Evolutionary conservation across 2,329 filamentous ascomycete genomes (phyloP).

Genomic region (Xylariales sp.): DNA sequence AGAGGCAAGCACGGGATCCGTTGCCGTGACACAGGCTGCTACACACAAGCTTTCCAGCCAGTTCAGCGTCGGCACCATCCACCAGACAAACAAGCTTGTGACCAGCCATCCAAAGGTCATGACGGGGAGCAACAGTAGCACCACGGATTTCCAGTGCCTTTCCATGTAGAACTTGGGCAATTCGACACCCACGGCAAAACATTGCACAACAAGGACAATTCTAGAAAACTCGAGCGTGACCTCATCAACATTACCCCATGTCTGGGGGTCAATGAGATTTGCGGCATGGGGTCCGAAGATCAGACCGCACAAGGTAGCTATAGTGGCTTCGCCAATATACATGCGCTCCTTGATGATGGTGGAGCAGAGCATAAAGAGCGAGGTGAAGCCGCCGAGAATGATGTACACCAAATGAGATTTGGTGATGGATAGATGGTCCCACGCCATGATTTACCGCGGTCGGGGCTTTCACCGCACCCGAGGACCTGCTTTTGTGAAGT

Average conservation of each 20-base stretch:
- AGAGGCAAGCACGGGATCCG: constrained; percentile 92
- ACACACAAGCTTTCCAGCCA: constrained; percentile 88
- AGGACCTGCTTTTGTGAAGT: not conserved
- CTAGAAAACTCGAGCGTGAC: constrained; percentile 86
- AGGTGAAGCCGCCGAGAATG: constrained; percentile 95
- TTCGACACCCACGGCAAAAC: constrained; percentile 87
- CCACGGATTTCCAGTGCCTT: constrained; percentile 89
- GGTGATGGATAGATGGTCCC: constrained; percentile 80
- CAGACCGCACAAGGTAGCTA: constrained; percentile 82
- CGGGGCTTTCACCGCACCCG: no score
- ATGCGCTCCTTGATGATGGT: constrained; percentile 97
- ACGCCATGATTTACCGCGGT: constrained; percentile 56
- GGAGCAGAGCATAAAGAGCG: constrained; percentile 96
- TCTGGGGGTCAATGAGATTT: constrained; percentile 68
- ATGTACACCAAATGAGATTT: constrained; percentile 97
- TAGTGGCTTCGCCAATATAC: constrained; percentile 97
- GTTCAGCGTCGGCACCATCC: constrained; percentile 70
- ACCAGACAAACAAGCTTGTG: constrained; percentile 92
- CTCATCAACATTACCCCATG: constrained; percentile 81
- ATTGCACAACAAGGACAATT: constrained; percentile 86
- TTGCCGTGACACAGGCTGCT: constrained; percentile 93
- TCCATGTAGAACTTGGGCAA: constrained; percentile 96
- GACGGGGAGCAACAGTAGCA: constrained; percentile 83
- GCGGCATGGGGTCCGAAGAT: constrained; percentile 85
- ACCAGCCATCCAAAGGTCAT: constrained; percentile 97